Evolutionary conservation across 371 early-diverging fungal species (phyloP).

Genomic region (Cokeromyces recurvatus): DNA sequence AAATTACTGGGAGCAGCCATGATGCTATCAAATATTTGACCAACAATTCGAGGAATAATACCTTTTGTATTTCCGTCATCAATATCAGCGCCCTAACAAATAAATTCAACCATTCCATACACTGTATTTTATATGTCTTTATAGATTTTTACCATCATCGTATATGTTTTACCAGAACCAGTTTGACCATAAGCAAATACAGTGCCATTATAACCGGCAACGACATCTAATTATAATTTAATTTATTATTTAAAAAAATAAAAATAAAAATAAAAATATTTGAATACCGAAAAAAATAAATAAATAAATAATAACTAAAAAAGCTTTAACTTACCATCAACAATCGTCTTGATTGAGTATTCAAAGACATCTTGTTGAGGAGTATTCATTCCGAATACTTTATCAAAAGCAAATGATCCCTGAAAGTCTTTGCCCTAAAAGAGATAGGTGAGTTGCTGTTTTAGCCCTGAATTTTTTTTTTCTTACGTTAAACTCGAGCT

Average conservation of each 20-base stretch:
- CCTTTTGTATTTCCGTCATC: constrained; percentile 86
- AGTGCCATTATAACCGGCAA: constrained; percentile 89
- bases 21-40: constrained; percentile 84
- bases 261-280: no score
- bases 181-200: constrained; percentile 98
- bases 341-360: constrained; percentile 82
- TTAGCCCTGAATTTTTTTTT: neutral
- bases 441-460: neutral
- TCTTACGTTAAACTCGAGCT: constrained; percentile 66
- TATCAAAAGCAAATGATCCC: constrained; percentile 85
- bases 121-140: no score
- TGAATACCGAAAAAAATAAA: no score
- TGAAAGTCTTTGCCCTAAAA: constrained; percentile 79
- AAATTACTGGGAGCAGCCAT: constrained; percentile 77
- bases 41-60: constrained; percentile 89
- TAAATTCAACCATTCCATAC: no score
- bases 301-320: neutral
- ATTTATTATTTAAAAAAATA: no score
- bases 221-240: constrained; percentile 41
- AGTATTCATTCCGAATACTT: constrained; percentile 80
- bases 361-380: constrained; percentile 84
- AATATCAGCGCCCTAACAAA: constrained; percentile 80
- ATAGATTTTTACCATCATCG: constrained; percentile 77
- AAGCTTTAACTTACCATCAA: constrained; percentile 67
- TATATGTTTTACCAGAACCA: constrained; percentile 97